Evolutionary conservation across 1,139 yeast genomes (phyloP).

Genomic region (Debaryomyces sp.): DNA sequence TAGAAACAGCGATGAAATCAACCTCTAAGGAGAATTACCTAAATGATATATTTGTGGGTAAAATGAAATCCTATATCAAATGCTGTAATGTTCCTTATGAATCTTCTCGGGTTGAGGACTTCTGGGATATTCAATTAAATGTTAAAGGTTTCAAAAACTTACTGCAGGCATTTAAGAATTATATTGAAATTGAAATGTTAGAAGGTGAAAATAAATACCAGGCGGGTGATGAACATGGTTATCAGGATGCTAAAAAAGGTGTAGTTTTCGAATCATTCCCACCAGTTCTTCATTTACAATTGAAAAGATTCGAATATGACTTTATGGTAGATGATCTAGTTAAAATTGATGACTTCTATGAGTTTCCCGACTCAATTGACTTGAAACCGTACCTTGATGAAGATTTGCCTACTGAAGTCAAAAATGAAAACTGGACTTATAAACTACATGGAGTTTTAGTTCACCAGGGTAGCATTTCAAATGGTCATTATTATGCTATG

Average conservation of each 20-base stretch:
- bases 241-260: constrained; percentile 97
- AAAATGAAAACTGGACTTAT: constrained; percentile 70
- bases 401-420: constrained; percentile 44
- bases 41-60: constrained; percentile 89
- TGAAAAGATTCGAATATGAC: constrained; percentile 93
- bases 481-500: constrained; percentile 96
- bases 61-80: constrained; percentile 92
- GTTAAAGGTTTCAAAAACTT: constrained; percentile 81
- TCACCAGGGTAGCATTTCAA: constrained; percentile 93
- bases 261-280: constrained; percentile 92
- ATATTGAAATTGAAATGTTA: constrained; percentile 84
- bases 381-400: constrained; percentile 77
- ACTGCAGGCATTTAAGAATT: constrained; percentile 77
- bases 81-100: constrained; percentile 96
- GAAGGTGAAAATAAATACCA: constrained; percentile 96
- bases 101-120: constrained; percentile 89
- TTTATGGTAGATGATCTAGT: constrained; percentile 87
- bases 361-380: constrained; percentile 84
- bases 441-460: constrained; percentile 91
- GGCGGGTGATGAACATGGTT: constrained; percentile 82
- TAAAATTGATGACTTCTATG: constrained; percentile 90
- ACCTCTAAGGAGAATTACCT: constrained; percentile 80
- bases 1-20: constrained; percentile 91
- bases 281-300: constrained; percentile 87
- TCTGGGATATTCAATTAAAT: constrained; percentile 96